Evolutionary conservation across 1,284 basidiomycete species (phyloP), one percentile per base, ranked within the genome.

Genomic region (Rugosomyces carneus): DNA sequence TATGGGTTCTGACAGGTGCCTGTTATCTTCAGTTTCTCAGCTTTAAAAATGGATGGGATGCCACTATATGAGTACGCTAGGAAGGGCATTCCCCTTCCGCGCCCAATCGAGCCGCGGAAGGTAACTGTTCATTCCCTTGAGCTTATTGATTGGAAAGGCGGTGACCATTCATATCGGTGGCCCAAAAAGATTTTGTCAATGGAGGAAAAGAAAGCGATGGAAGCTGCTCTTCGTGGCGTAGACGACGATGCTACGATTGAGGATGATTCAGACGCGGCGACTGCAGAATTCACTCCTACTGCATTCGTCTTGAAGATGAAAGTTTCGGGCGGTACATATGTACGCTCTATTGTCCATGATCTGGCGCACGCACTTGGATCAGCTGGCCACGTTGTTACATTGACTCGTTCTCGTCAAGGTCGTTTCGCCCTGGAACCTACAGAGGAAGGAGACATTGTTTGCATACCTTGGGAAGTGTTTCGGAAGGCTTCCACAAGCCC

Each of bases 31-130:
- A 97, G 93, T 62, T 99, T 95, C 68, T 99, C 95, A 9, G 96
- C 96, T 0, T 72, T 99, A 35, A 95, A 97, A 65, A 99, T 99
- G 91, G 93, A 99, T 57, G 96, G 96, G 1, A 93, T 82, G 65
- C 89, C 92, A 1, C 65, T 99, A 23, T 94, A 99, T 64, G 95
- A 99, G 59, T 99, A 99, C 61, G 96, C 96, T 10, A 81, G 96
- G 2, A 78, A 88, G 59, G 88, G 87, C 8, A 85, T 87, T 42
- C 90, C 93, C 0, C 76, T 99, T 11, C 96, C 96, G 16, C 81
- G 94, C 8, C 89, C 94, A 3, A 96, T 99, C 52, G 91, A 94
- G 57, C 66, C 84, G 37, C 83, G 96, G n/a, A 75, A 80, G 53
- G 88, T 90, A 23, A 89, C 81, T 2, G 81, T 99, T 5, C 81